Evolutionary conservation across 202 grass and related monocot genomes (phyloP), one percentile per base, ranked within the genome.

Genomic region (Panicum virgatum): DNA sequence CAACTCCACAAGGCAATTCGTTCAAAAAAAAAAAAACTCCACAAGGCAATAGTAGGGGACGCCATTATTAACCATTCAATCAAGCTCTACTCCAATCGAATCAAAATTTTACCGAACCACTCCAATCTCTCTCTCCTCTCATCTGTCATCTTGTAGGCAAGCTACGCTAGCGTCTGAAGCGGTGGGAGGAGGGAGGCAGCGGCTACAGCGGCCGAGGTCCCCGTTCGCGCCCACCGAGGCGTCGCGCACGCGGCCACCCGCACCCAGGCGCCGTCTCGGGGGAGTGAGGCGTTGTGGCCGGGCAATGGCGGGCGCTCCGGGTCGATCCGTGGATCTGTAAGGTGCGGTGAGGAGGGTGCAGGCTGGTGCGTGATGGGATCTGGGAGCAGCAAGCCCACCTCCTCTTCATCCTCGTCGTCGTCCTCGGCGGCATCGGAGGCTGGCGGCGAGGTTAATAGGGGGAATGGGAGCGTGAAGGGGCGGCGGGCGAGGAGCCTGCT

Each of bases 311-410:
- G 8, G 27, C 42, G 59, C 37, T 12, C 6, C 15, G 66, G 20
- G 13, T 34, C 45, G 53, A 44, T 74, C 74, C 61, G 43, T 46
- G 79, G 83, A 90, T 90, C 83, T 88, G 45, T 88, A 66, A 77
- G 82, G 15, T 5, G 27, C 46, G 56, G 50, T 15, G 52, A 9
- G 45, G 44, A 45, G 9, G 16, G 37, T 13, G n/a, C 18, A 9
- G 47, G 11, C 9, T 26, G 80, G 42, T 18, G 70, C 30, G 62
- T 39, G 89, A 99, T 99, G 96, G 96, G 96, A 94, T 96, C 92
- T 82, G 78, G 89, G 32, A 89, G 85, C 79, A 99, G 96, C 83
- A 99, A 94, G 87, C 80, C 75, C 61, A 73, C 88, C 22, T 0
- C 40, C 11, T n/a, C n/a, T n/a, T n/a, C n/a, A n/a, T 4, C 68